These are phyloP conservation scores for Aspergillus sergii DNA, from an alignment of 2,329 filamentous ascomycete genomes.

Conservation along the genomic window DNA sequence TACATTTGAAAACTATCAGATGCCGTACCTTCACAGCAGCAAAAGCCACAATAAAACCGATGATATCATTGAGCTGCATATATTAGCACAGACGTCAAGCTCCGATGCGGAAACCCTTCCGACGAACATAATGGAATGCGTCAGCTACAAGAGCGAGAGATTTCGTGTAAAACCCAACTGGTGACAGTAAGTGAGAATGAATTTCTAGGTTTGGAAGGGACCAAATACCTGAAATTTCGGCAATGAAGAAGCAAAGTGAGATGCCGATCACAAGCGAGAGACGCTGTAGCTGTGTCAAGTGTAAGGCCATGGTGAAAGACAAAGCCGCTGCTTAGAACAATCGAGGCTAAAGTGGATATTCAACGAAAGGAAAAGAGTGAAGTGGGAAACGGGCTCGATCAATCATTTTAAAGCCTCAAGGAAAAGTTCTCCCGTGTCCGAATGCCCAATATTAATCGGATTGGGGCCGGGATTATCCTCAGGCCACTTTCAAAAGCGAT, in stretches of 20 bases:
- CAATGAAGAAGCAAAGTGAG: background rate
- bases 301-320: background rate
- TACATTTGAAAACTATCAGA: background rate
- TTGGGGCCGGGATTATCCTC: background rate
- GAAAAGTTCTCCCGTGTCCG: background rate
- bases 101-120: background rate
- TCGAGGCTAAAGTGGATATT: background rate
- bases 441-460: background rate
- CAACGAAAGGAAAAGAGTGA: background rate
- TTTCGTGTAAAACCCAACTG: background rate
- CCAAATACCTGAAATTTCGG: background rate
- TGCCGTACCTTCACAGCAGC: background rate
- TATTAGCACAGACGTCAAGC: background rate
- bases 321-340: background rate
- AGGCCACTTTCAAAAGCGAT: background rate
- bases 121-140: background rate
- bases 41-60: background rate
- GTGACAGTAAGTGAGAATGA: background rate
- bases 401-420: background rate
- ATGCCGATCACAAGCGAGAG: background rate
- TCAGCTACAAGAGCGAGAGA: background rate
- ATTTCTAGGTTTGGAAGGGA: background rate
- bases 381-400: background rate
- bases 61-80: background rate
- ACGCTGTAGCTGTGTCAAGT: background rate